Evolutionary conservation across 176 grass and related monocot species (phyloP).

Genomic region (bread wheat (Triticum aestivum)): IWGSC_CS_RefSeq_v2.1 NC_057799.1:392986896-392987395

Average conservation of each 20-base stretch:
- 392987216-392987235: slow-evolving; percentile 57
- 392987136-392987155: not conserved
- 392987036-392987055: not conserved
- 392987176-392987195: slow-evolving; percentile 61
- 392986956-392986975: slow-evolving; percentile 57
- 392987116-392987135: slow-evolving; percentile 20
- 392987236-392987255: slow-evolving; percentile 63
- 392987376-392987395: slow-evolving; percentile 31
- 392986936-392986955: slow-evolving; percentile 60
- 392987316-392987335: slow-evolving; percentile 33
- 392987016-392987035: not conserved
- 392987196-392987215: slow-evolving; percentile 94
- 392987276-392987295: not conserved
- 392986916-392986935: slow-evolving; percentile 49
- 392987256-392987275: slow-evolving; percentile 51
- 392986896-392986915: slow-evolving; percentile 72
- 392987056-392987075: slow-evolving; percentile 2
- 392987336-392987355: slow-evolving; percentile 19
- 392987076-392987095: slow-evolving; percentile 78
- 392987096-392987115: slow-evolving; percentile 92
- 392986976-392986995: not conserved
- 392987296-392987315: not conserved
- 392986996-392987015: not conserved
- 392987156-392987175: not conserved
- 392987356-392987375: slow-evolving; percentile 49